Conservation (phyloP, 2,329 filamentous ascomycete genomes). For the Aspergillus vadensis region DNA sequence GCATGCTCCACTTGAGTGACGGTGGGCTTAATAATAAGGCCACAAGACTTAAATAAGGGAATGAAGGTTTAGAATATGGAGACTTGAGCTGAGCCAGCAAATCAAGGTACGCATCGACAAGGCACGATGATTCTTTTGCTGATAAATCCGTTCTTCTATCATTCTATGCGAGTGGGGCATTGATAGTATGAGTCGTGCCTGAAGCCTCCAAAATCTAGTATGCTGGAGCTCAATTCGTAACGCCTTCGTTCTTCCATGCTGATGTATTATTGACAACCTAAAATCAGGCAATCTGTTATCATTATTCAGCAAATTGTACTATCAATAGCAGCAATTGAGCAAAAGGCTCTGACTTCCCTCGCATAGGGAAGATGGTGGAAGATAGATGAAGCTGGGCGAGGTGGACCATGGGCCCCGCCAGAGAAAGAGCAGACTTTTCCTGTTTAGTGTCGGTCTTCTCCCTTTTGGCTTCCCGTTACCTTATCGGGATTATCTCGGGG, state of each 20-base stretch:
- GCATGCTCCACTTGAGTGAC: constrained; percentile 6
- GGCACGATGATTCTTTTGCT: constrained; percentile 3
- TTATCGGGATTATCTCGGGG: neutral
- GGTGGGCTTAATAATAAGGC: constrained; percentile 4
- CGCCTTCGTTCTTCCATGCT: neutral
- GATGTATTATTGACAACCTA: neutral
- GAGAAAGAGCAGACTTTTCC: neutral
- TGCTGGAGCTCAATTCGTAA: too few species aligned
- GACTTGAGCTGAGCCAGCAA: neutral
- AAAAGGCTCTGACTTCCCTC: too few species aligned
- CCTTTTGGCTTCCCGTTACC: neutral
- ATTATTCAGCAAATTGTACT: too few species aligned
- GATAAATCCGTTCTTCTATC: constrained; percentile 8
- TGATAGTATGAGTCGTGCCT: too few species aligned
- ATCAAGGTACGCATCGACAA: neutral
- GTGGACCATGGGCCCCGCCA: neutral
- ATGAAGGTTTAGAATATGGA: constrained; percentile 1
- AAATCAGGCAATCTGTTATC: too few species aligned
- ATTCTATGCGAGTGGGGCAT: neutral
- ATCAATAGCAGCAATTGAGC: too few species aligned
- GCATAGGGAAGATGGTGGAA: neutral
- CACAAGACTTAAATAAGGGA: neutral
- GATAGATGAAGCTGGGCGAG: neutral
- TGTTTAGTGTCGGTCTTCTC: neutral
- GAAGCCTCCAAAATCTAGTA: neutral